These are phyloP conservation scores for Barbatosphaeria neglecta DNA, from an alignment of 495 filamentous ascomycete species.

Conservation along the genomic window DNA sequence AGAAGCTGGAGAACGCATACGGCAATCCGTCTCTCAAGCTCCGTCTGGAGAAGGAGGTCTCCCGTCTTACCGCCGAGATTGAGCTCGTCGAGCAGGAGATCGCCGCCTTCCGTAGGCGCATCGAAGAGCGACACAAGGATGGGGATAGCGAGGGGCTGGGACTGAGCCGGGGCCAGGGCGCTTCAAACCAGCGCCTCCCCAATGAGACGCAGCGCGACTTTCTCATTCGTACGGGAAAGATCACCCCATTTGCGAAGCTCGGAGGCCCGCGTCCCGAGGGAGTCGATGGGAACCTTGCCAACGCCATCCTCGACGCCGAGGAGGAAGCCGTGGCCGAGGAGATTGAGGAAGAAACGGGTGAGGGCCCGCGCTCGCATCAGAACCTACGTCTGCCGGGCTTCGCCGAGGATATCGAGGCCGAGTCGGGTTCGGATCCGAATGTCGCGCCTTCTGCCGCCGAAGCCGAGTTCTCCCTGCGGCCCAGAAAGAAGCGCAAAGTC, in stretches of 20 bases:
- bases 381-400: slow-evolving; percentile 76
- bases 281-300: slow-evolving; percentile 49
- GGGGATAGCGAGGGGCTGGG: slow-evolving; percentile 29
- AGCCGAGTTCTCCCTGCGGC: slow-evolving; percentile 37
- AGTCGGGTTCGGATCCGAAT: too few relatives aligned
- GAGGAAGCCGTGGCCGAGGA: slow-evolving; percentile 41
- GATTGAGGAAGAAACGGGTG: slow-evolving; percentile 44
- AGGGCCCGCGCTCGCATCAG: slow-evolving; percentile 60
- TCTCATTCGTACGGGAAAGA: slow-evolving; percentile 90
- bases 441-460: slow-evolving; percentile 18
- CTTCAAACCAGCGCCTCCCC: slow-evolving; percentile 40
- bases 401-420: too few relatives aligned
- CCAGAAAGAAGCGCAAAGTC: slow-evolving; percentile 32
- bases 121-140: slow-evolving; percentile 54
- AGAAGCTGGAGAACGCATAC: slow-evolving; percentile 25
- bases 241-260: slow-evolving; percentile 82
- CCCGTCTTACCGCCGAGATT: slow-evolving; percentile 49
- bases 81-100: slow-evolving; percentile 54
- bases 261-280: slow-evolving; percentile 40
- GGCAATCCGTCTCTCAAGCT: slow-evolving; percentile 28
- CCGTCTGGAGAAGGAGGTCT: slow-evolving; percentile 50
- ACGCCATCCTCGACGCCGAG: slow-evolving; percentile 68
- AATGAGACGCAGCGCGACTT: slow-evolving; percentile 80
- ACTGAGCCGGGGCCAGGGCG: slow-evolving; percentile 25
- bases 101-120: slow-evolving; percentile 63